Evolutionary conservation across 306 rosid genomes (phyloP), one percentile per base, ranked within the genome.

Genomic region (Acmispon strigosus): DNA sequence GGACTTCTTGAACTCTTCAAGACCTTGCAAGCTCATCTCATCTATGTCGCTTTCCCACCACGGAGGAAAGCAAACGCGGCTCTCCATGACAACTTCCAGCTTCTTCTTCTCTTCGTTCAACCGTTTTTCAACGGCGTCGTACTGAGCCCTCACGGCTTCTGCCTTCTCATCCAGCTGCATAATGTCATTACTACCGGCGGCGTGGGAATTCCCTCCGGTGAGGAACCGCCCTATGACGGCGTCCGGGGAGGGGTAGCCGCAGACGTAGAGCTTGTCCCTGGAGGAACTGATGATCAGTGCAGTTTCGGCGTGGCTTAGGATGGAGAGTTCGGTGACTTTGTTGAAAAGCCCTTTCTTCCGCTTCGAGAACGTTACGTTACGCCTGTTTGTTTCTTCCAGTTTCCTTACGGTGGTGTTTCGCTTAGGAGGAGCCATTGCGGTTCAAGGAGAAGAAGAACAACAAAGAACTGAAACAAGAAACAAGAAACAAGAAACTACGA

Each of bases 301-400:
- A 5, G 79, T 71, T 62, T 88, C 74, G 0, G 81, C 74, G 2
- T 86, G 70, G 32, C 87, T 81, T 0, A 88, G 81, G 1, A 86
- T 75, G 4, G 90, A 89, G 3, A 90, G 80, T 18, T 88, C 95
- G 1, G 86, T 78, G 3, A 88, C 90, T 43, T 90, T 90, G 71
- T 86, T 85, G 71, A 83, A 84, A 3, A 90, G 83, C 2, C 96
- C 90, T 0, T 78, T 37, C 10, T 89, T 77, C 12, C 88, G 80
- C 78, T 84, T 90, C 0, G 94, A 81, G 68, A 90, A 90, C 8
- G 84, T 88, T 12, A 73, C 83, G 32, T 84, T 22, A 2, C 1
- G 76, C 18, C 82, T 79, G 8, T 58, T 80, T 79, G 50, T 60
- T 27, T 79, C 79, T 29, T 68, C 61, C 56, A 81, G 78, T 69